A percentile compares a stretch with the other conserved stretches of the same genome.
phyloP scores from a whole-genome alignment of 805 yeast species.

The Scheffersomyces amazonensis region DNA sequence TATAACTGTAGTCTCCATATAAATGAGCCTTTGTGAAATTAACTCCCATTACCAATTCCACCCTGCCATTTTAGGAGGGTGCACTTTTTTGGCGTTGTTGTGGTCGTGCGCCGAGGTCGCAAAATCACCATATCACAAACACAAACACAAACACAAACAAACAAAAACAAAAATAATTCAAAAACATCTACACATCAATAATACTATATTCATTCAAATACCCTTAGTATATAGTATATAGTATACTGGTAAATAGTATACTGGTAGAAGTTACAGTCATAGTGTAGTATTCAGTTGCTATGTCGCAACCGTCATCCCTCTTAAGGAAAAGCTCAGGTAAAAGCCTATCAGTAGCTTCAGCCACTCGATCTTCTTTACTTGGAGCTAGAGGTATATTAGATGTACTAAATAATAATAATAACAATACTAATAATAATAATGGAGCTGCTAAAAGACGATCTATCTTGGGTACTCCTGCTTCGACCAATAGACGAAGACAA shows the following conservation, averaged over 20 bases:
- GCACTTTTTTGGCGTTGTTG: not conserved
- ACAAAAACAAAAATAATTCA: no score
- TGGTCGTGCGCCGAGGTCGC: not conserved
- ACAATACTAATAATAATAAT: not conserved
- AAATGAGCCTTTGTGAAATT: no score
- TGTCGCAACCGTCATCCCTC: constrained; percentile 12
- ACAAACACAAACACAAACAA: not conserved
- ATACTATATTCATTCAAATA: no score
- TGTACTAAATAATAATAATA: constrained; percentile 7
- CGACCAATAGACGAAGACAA: constrained; percentile 22
- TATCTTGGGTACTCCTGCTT: constrained; percentile 32
- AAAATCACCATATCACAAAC: not conserved
- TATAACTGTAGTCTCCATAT: no score
- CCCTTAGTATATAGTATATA: no score
- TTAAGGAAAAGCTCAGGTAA: constrained; percentile 15
- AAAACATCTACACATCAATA: no score
- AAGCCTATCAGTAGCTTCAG: constrained; percentile 18
- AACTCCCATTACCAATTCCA: not conserved
- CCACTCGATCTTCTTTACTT: constrained; percentile 16
- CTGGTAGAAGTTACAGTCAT: no score
- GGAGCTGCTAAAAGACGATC: constrained; percentile 24
- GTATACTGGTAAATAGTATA: no score
- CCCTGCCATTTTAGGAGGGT: no score
- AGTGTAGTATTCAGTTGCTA: no score
- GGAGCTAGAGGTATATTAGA: constrained; percentile 16